Base-by-base conservation (phyloP, 805 yeast species). In the Suhomyces pyralidae region DNA sequence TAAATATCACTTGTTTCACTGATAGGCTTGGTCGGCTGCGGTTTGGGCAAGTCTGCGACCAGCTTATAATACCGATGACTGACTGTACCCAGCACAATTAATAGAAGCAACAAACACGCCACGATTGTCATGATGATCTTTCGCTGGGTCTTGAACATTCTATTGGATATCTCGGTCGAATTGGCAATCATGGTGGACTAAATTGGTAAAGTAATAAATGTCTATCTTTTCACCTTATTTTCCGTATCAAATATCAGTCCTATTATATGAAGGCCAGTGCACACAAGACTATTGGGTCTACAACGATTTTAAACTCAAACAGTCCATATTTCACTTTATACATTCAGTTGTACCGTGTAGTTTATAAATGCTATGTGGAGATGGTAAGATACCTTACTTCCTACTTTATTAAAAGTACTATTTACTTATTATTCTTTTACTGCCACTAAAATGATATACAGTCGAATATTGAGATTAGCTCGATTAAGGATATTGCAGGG, bases 91-190 rank as follows among this genome's bases (percentile, higher is more conserved):
- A 48, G 25, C 12, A 71, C 54, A 5, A 68, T 32, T 28, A 74
- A 57, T 25, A 72, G 46, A 9, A 59, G 15, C 1, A 63, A 46
- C 25, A 74, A 61, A 14, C 56, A 52, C 7, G 68, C 47, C 8
- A 66, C 46, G 6, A 71, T 63, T 6, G 59, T 30, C 12, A 67
- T 12, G 6, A 63, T 55, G 22, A 73, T 54, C 46, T 64, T 56
- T 38, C 70, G 58, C 54, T 70, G 77, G 9, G 69, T 65, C 50
- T 70, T 61, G 57, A 74, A 69, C 47, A 73, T 51, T 45, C 70
- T 55, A 46, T 61, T 61, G 5, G 70, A 57, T 8, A 71, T 61
- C 3, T 58, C 52, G 14, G 73, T 64, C 6, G 74, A 60, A 48
- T 67, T 69, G 19, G 63, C 64, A 40, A 53, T 42, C 32, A 38